Conservation (phyloP, 768 basidiomycete genomes). For the Boletales sp. region DNA sequence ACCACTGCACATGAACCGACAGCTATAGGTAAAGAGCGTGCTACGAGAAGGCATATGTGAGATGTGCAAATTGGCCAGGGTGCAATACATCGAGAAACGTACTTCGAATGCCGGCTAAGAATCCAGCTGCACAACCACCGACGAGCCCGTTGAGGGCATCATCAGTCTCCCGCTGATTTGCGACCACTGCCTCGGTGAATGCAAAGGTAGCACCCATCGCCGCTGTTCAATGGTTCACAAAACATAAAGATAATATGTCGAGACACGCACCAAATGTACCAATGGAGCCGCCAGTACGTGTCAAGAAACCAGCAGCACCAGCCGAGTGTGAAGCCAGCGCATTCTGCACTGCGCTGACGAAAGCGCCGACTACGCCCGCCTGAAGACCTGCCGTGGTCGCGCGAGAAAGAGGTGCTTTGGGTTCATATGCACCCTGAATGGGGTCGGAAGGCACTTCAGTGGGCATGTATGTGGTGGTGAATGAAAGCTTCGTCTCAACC, state of each 20-base stretch:
- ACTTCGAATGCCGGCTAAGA: constrained; percentile 86
- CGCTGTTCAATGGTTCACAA: constrained; percentile 43
- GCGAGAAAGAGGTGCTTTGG: constrained; percentile 53
- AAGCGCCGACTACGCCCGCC: constrained; percentile 59
- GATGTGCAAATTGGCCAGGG: constrained; percentile 1
- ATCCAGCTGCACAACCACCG: constrained; percentile 91
- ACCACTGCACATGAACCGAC: constrained; percentile 74
- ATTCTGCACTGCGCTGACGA: constrained; percentile 76
- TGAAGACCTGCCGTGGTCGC: constrained; percentile 61
- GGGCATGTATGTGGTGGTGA: constrained; percentile 15
- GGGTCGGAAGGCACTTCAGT: constrained; percentile 15
- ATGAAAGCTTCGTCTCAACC: background rate
- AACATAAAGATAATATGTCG: background rate
- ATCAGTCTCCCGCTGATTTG: constrained; percentile 74
- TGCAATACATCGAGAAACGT: constrained; percentile 16
- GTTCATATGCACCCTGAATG: constrained; percentile 34
- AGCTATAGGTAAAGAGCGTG: constrained; percentile 80
- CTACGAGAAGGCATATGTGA: constrained; percentile 37
- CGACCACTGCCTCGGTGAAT: constrained; percentile 73
- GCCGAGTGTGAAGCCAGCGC: constrained; percentile 70
- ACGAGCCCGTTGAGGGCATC: constrained; percentile 81
- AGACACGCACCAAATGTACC: constrained; percentile 78
- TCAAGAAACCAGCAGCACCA: constrained; percentile 84
- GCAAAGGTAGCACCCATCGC: constrained; percentile 89
- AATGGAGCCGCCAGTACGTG: constrained; percentile 84